Conservation (phyloP, 345 rosid species). For the Jatropha curcas region DNA sequence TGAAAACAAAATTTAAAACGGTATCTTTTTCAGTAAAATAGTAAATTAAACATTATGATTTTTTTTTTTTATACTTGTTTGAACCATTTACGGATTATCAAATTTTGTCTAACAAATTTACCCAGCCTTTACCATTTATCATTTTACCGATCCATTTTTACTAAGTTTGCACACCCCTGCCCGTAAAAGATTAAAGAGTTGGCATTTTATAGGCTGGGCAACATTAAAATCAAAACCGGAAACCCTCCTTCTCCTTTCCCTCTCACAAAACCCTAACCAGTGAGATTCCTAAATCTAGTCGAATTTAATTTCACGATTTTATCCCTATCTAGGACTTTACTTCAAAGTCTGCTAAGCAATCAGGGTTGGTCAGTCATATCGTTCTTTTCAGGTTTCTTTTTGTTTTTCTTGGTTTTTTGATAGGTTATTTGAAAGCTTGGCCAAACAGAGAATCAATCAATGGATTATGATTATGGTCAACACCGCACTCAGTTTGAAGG, state of each 20-base stretch:
- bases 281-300: background rate
- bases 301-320: background rate
- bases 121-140: too few species aligned
- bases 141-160: too few species aligned
- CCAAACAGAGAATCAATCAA: background rate
- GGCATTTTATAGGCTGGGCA: constrained; percentile 1
- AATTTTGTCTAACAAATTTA: too few species aligned
- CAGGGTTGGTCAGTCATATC: background rate
- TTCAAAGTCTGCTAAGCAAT: background rate
- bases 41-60: too few species aligned
- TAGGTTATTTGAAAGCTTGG: constrained; percentile 3
- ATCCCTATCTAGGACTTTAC: background rate
- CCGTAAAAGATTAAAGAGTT: too few species aligned
- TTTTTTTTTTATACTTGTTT: too few species aligned
- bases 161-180: too few species aligned
- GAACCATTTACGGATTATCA: too few species aligned
- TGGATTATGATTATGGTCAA: constrained; percentile 23
- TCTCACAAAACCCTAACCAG: background rate
- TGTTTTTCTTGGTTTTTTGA: background rate
- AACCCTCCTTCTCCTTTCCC: background rate
- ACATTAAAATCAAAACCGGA: background rate
- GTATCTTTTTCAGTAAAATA: too few species aligned
- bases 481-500: constrained; percentile 9
- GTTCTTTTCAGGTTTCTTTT: background rate
- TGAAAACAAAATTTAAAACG: too few species aligned